These are phyloP conservation scores for Cornus florida DNA, from an alignment of 148 eudicot genomes.

Conservation along the genomic window DNA sequence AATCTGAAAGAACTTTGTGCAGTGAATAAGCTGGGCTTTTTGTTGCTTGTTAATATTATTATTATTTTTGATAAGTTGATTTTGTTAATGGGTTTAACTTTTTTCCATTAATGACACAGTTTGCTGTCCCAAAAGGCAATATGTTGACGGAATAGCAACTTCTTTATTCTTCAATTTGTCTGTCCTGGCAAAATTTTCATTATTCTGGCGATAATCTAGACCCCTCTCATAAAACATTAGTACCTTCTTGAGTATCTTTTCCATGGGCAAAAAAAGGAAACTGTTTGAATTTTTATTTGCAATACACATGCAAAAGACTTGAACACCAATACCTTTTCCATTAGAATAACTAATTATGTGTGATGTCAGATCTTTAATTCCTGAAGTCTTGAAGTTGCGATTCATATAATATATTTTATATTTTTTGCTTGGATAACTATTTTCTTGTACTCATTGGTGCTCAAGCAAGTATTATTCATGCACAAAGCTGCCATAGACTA, in stretches of 20 bases:
- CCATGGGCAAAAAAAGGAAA: neutral
- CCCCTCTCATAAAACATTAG: neutral
- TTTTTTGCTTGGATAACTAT: neutral
- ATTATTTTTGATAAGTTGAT: too few species aligned
- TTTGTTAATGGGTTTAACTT: too few species aligned
- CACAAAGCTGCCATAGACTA: neutral
- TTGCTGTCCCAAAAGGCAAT: neutral
- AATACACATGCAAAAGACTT: neutral
- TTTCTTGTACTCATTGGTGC: neutral
- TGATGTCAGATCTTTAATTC: neutral
- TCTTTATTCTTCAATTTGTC: neutral
- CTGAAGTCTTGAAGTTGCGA: neutral
- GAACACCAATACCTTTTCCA: neutral
- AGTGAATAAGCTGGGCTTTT: too few species aligned
- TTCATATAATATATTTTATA: constrained; percentile 3
- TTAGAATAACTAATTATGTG: neutral
- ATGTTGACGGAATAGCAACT: neutral
- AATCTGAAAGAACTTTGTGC: too few species aligned
- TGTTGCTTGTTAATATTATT: too few species aligned
- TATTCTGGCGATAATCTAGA: constrained; percentile 1
- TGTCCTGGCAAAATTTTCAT: neutral
- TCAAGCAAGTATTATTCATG: constrained; percentile 6
- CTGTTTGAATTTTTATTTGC: neutral
- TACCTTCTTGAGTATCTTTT: neutral
- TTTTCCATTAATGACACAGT: neutral